Base-by-base conservation (phyloP, 2,329 filamentous ascomycete genomes). In the Ophiostoma pallidulum region DNA sequence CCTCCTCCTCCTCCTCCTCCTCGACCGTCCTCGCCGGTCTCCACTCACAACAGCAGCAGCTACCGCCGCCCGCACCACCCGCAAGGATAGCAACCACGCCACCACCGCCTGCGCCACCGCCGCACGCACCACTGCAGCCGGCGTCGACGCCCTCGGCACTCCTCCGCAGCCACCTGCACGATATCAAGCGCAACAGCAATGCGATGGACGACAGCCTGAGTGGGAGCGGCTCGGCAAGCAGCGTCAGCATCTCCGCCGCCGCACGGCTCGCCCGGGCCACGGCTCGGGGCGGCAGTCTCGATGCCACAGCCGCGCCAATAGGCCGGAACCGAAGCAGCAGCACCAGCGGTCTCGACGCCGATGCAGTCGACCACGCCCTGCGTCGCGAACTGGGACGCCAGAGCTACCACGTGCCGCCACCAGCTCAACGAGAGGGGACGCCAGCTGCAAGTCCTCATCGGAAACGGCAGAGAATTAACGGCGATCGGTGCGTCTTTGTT, bases 391-490 rank as follows among this genome's bases (percentile, higher is more conserved):
- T 75, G n/a, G 67, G 71, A 39, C 55, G 53, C 13, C 50, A 50
- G 32, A 51, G 39, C 40, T 49, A 51, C 24, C 47, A 44, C 20
- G 36, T 40, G 24, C 29, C 51, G 33, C 32, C 38, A n/a, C 19
- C 47, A 18, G 50, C 66, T 66, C 70, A 71, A 48, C 66, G 72
- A 48, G 73, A 78, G 47, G 73, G 71, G 53, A 73, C 74, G 1
- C 70, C 74, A 1, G 68, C 68, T 41, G 69, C 69, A 2, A 80
- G 74, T 54, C 77, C 77, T 32, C 73, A 72, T 60, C 67, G 76
- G 56, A 80, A 80, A 56, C 69, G 77, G 28, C 75, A 78, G 54
- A 67, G 77, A 48, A 75, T 80, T 53, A 76, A 79, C 53, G 77
- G 72, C 45, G 77, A 80, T 56, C 72, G 77, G 82, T 86, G 54